Evolutionary conservation across 805 yeast genomes (phyloP).

Genomic region (Isabelozyma heimii): DNA sequence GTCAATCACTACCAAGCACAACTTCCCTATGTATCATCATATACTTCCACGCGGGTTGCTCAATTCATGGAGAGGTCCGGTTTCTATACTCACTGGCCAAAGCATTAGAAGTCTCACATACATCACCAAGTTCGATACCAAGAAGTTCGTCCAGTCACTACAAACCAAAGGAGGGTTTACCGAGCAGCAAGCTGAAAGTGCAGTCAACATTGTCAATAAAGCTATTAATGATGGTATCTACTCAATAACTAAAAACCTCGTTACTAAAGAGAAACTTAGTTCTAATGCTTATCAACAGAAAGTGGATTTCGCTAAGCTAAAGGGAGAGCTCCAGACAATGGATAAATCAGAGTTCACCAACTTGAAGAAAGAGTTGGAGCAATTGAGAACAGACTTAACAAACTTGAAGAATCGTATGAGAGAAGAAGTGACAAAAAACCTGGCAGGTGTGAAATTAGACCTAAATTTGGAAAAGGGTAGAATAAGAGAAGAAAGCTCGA

Average conservation of each 20-base stretch:
- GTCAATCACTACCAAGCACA: too few species aligned
- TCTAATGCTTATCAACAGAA: constrained; percentile 91
- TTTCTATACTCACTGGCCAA: neutral
- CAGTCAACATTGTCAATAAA: constrained; percentile 67
- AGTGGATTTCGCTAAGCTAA: constrained; percentile 91
- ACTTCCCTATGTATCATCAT: too few species aligned
- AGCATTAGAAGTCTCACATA: constrained; percentile 15
- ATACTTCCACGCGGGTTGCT: too few species aligned
- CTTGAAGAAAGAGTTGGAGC: constrained; percentile 83
- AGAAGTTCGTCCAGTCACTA: constrained; percentile 64
- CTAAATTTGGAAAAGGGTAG: constrained; percentile 92
- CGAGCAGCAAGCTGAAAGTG: constrained; percentile 73
- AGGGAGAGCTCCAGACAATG: constrained; percentile 85
- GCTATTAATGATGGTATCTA: constrained; percentile 81
- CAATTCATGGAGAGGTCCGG: neutral
- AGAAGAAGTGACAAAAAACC: constrained; percentile 88
- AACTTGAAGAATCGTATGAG: constrained; percentile 78
- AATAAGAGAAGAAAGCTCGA: constrained; percentile 88
- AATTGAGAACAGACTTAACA: constrained; percentile 79
- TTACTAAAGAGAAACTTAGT: constrained; percentile 79
- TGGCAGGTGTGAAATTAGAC: constrained; percentile 88
- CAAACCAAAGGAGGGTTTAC: constrained; percentile 68
- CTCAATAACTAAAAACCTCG: constrained; percentile 71
- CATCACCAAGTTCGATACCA: constrained; percentile 67
- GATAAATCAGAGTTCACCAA: constrained; percentile 83